Evolutionary conservation across 306 rosid genomes (phyloP).

Genomic region (Dalbergia oliveri): DNA sequence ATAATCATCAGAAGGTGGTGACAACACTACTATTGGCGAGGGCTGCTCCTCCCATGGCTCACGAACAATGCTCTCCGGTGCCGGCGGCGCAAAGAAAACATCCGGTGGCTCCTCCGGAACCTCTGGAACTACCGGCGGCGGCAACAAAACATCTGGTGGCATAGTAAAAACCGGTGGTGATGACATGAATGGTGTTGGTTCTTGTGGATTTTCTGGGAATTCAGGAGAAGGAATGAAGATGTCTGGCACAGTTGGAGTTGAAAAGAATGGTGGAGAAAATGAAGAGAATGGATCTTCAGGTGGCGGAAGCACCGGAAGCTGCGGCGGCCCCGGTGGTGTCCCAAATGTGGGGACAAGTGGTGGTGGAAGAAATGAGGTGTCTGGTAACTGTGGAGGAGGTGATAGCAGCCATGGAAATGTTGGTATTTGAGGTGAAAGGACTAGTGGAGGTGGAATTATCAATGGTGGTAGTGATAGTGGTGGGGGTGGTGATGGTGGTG

Average conservation of each 20-base stretch:
- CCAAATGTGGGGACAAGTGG: conserved; percentile 64
- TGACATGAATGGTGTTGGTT: conserved; percentile 12
- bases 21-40: conserved; percentile 47
- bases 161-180: conserved; percentile 40
- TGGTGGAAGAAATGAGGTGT: conserved; percentile 36
- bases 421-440: conserved; percentile 58
- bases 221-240: conserved; percentile 20
- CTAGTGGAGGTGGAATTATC: conserved; percentile 43
- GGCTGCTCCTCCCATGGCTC: conserved; percentile 40
- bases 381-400: conserved; percentile 33
- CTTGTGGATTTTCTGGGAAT: conserved; percentile 45
- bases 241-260: conserved; percentile 51
- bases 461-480: conserved; percentile 19
- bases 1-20: conserved; percentile 25
- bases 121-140: conserved; percentile 48
- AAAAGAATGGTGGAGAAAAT: conserved; percentile 48
- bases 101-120: conserved; percentile 38
- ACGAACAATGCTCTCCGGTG: not conserved
- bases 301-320: conserved; percentile 48
- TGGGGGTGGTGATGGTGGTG: conserved; percentile 5
- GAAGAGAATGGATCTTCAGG: conserved; percentile 47
- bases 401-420: conserved; percentile 65
- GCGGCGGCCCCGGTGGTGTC: conserved; percentile 51
- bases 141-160: conserved; percentile 28
- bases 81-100: conserved; percentile 33